Conservation (phyloP, 768 basidiomycete species). For the Hortiboletus flavorubellus region DNA sequence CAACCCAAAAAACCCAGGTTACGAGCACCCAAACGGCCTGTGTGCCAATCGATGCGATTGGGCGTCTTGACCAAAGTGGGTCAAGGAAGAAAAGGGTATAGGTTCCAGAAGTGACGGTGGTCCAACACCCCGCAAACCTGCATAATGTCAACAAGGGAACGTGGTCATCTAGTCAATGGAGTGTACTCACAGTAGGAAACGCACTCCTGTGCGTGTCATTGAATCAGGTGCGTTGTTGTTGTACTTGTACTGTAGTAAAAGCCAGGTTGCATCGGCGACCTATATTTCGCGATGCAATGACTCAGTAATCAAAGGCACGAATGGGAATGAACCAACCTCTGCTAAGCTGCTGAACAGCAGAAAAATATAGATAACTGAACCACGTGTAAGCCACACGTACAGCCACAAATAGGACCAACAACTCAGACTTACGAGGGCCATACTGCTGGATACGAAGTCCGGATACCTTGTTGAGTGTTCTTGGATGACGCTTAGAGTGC, state of each 20-base stretch:
- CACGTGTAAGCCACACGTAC: slow-evolving; percentile 21
- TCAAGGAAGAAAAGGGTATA: slow-evolving; percentile 61
- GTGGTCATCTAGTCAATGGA: background rate
- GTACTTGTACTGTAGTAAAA: slow-evolving; percentile 53
- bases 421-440: slow-evolving; percentile 44
- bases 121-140: slow-evolving; percentile 64
- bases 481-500: slow-evolving; percentile 43
- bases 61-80: slow-evolving; percentile 51
- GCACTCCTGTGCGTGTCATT: slow-evolving; percentile 40
- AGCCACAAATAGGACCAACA: background rate
- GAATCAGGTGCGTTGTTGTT: slow-evolving; percentile 51
- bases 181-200: slow-evolving; percentile 46
- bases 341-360: slow-evolving; percentile 47
- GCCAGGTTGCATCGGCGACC: slow-evolving; percentile 57
- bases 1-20: slow-evolving; percentile 61
- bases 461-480: slow-evolving; percentile 48
- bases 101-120: slow-evolving; percentile 47
- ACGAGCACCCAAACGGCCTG: slow-evolving; percentile 57
- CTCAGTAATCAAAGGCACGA: background rate
- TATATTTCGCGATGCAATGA: slow-evolving; percentile 17
- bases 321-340: slow-evolving; percentile 33
- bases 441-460: slow-evolving; percentile 47
- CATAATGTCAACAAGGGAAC: slow-evolving; percentile 3
- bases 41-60: slow-evolving; percentile 53
- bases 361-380: slow-evolving; percentile 48